Evolutionary conservation across 805 yeast genomes (phyloP), one percentile per base, ranked within the genome.

Genomic region (Torulaspora microellipsoides): DNA sequence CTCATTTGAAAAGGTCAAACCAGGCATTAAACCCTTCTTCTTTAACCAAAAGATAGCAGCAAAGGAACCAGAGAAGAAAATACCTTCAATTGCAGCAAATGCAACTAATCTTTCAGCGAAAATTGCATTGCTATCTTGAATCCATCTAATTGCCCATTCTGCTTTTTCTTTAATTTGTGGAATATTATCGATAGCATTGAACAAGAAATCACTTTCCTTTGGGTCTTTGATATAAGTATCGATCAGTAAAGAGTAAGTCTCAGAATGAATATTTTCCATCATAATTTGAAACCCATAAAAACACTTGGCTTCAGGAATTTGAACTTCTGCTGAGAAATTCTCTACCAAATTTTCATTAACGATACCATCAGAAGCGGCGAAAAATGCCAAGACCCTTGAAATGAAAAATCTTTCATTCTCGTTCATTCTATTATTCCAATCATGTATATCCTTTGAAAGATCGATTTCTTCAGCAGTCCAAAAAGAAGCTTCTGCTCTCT

Each of bases 401-500:
- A 91, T 75, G 69, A 91, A 91, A 72, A 71, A 93, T 60, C 95
- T 80, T 76, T 91, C 99, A 66, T 90, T 91, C 45, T 86, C 93
- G 64, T 76, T 90, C 74, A 91, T 74, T 61, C 75, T 75, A 72
- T 84, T 78, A 66, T 87, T 90, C 99, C 99, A 91, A 72, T 91
- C 99, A 59, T 77, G 78, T 48, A 76, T 64, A 68, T 91, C 99
- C 75, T 91, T 93, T 43, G 95, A 82, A 53, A 91, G 78, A 70
- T 91, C 99, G 54, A 91, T 89, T 72, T 93, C 99, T 74, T 91
- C 99, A 37, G 98, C 97, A 32, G 98, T 93, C 99, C 99, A 91
- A 78, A 91, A 91, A 5, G 98, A 91, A 12, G 99, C 99, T 76
- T 93, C 99, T 40, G 98, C 97, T 72, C 91, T 88, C 76, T 91